phyloP scores from a whole-genome alignment of 2,329 filamentous ascomycete species.

The Exophiala calicioides region DNA sequence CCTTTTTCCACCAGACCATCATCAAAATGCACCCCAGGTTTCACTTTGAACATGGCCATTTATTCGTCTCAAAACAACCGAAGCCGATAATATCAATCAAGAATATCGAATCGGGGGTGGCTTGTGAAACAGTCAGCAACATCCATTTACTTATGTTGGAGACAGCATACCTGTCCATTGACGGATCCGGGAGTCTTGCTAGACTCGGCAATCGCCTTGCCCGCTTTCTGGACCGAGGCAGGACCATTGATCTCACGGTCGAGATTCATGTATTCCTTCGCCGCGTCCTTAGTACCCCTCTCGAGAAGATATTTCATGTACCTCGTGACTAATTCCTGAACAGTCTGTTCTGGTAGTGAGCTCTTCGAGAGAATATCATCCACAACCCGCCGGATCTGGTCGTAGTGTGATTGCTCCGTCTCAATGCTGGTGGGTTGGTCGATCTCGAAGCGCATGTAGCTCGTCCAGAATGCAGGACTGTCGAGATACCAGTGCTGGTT shows the following conservation, averaged over 20 bases:
- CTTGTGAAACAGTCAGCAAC: constrained; percentile 1
- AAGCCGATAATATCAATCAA: constrained; percentile 2
- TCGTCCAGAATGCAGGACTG: constrained; percentile 85
- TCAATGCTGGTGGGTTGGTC: constrained; percentile 71
- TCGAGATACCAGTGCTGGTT: constrained; percentile 83
- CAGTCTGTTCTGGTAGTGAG: constrained; percentile 64
- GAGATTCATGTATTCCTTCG: constrained; percentile 80
- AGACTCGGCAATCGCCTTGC: constrained; percentile 17
- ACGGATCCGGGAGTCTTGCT: constrained; percentile 15
- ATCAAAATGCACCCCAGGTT: background rate
- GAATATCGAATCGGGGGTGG: constrained; percentile 19
- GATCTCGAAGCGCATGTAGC: constrained; percentile 85
- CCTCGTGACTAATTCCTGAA: constrained; percentile 72
- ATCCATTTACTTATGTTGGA: background rate
- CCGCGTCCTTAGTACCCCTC: constrained; percentile 76
- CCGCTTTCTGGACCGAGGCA: constrained; percentile 39
- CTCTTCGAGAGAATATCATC: constrained; percentile 72
- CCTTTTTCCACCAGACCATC: background rate
- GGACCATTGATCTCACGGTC: constrained; percentile 83
- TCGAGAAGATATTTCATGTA: constrained; percentile 87
- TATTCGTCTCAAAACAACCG: background rate
- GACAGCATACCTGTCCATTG: constrained; percentile 25
- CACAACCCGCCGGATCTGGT: constrained; percentile 78
- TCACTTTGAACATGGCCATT: background rate
- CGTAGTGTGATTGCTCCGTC: constrained; percentile 64